Base-by-base conservation (phyloP, 1,284 basidiomycete genomes). In the Irpex rosettiformis region DNA sequence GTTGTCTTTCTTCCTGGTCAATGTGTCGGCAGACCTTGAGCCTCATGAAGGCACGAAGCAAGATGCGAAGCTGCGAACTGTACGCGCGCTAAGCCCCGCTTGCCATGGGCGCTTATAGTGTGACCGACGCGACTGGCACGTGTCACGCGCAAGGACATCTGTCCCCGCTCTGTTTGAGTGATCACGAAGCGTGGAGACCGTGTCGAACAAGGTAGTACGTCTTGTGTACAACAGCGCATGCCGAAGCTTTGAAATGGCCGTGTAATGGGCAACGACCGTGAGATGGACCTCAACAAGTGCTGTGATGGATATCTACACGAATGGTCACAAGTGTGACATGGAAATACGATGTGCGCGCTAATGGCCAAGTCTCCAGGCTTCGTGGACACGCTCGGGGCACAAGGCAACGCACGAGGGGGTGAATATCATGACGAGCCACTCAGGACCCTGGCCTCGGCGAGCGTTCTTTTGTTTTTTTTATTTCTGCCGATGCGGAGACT, bases 31-130 rank as follows among this genome's bases (percentile, higher is more conserved):
- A 51, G 24, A 22, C 48, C 11, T 16, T 28, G 16, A 22, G 27
- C 48, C 27, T 51, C 48, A 51, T 51, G 16, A 51, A 51, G 48
- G 48, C 48, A 51, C 18, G 48, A 24, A 51, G 48, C 24, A 28
- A 51, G 24, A 28, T 51, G 25, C 22, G 48, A 28, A 51, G 24
- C 10, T 51, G 25, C 22, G 48, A 51, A 51, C 22, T 27, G 18
- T 18, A 37, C 33, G 33, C 43, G 48, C 48, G 48, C 27, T 51
- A 24, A 24, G 48, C 22, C 48, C 5, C 11, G 25, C n/a, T 51
- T 11, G 8, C 27, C 27, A 51, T 28, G 27, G 48, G 48, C 48
- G 48, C 18, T 27, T 51, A 22, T 24, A n/a, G 24, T 27, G 48
- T 51, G 48, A 51, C 48, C 25, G 48, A 51, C 48, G 48, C 48